Evolutionary conservation across 176 grass and related monocot species (phyloP), one percentile per base, ranked within the genome.

Genomic region (Lolium rigidum): DNA sequence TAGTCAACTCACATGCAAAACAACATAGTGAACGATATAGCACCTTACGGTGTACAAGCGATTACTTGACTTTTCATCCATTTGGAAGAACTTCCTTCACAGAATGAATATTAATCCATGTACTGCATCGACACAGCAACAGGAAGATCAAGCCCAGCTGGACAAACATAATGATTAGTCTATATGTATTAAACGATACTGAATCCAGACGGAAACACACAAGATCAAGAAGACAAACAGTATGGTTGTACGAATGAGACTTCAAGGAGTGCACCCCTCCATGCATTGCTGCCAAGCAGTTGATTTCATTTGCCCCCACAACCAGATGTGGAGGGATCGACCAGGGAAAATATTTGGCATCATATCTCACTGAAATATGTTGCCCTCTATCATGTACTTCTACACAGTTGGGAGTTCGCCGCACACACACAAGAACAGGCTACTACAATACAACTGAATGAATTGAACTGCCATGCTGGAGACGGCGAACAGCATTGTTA

Each of bases 361-460:
- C 54, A 28, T 8, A 15, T 9, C 8, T 63, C 39, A 15, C 71
- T 60, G 78, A 82, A 85, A 35, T 2, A 35, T 35, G 31, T 35
- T 35, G 31, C 31, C 31, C 31, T 35, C 31, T 35, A 35, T 35
- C 31, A 1, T 35, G 31, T 35, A 35, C 31, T 35, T 1, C 61
- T 70, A 38, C 17, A 54, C 9, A 47, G 20, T 61, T 38, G 82
- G 59, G 47, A 47, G 24, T 73, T 79, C 35, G 17, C 25, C 12
- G 48, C 11, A 14, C 50, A 65, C 11, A 14, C 50, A 41, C n/a
- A 74, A 80, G 67, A 84, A 56, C 14, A 9, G 28, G 12, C 55
- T n/a, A 6, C 5, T 7, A 41, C 51, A 55, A 90, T 63, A 4
- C 14, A 61, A 78, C 22, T 48, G 7, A 86, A 82, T 86, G 28